Percentiles rank a stretch among this genome's conserved stretches.
Evolutionary conservation across 2,329 filamentous ascomycete genomes (phyloP).

Genomic region (Verticillium dahliae): DNA sequence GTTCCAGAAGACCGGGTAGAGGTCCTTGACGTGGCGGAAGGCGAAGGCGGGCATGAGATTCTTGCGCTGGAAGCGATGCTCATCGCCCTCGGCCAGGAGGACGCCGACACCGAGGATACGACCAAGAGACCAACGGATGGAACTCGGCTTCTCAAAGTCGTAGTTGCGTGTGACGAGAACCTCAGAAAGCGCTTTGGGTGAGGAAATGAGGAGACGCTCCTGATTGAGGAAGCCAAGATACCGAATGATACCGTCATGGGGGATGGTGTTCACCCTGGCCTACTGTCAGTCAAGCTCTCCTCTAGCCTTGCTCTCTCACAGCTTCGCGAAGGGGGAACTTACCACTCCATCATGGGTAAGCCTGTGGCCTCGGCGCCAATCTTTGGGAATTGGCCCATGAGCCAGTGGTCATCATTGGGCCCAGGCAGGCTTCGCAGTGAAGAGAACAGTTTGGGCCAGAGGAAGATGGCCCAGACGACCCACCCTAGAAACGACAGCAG

Average conservation of each 20-base stretch:
- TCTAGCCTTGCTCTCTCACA: neutral
- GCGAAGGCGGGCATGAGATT: slow-evolving; percentile 76
- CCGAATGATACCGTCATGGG: slow-evolving; percentile 63
- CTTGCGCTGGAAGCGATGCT: slow-evolving; percentile 77
- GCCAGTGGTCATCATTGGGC: slow-evolving; percentile 33
- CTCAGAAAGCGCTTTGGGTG: slow-evolving; percentile 61
- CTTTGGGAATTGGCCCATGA: slow-evolving; percentile 38
- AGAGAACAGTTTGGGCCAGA: slow-evolving; percentile 44
- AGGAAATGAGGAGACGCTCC: slow-evolving; percentile 56
- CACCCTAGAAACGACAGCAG: slow-evolving; percentile 25
- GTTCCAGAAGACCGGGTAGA: slow-evolving; percentile 79
- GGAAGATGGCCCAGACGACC: slow-evolving; percentile 32
- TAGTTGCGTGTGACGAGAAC: slow-evolving; percentile 64
- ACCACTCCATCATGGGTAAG: slow-evolving; percentile 42
- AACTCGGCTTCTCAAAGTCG: slow-evolving; percentile 58
- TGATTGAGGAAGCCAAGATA: slow-evolving; percentile 57
- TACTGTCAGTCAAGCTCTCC: slow-evolving; percentile 9
- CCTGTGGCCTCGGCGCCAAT: slow-evolving; percentile 34
- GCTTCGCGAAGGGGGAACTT: slow-evolving; percentile 5
- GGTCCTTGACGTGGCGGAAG: slow-evolving; percentile 78
- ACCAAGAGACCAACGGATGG: slow-evolving; percentile 48
- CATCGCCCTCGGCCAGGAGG: slow-evolving; percentile 81
- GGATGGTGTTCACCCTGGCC: slow-evolving; percentile 51
- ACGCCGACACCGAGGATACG: slow-evolving; percentile 65
- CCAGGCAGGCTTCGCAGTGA: slow-evolving; percentile 41